These are phyloP conservation scores for Lachnellula hyalina DNA, from an alignment of 2,329 filamentous ascomycete genomes.

Conservation along the genomic window DNA sequence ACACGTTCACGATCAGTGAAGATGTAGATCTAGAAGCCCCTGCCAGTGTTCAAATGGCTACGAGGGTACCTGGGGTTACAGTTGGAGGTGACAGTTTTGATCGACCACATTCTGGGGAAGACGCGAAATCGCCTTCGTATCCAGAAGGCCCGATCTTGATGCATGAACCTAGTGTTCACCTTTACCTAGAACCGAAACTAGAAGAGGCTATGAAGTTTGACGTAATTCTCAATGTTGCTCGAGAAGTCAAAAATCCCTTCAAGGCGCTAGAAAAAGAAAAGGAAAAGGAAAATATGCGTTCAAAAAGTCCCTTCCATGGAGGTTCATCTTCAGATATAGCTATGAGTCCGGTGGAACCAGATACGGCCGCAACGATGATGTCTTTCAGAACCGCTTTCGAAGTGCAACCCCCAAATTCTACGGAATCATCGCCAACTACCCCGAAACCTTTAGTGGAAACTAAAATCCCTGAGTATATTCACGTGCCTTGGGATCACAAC, in stretches of 20 bases:
- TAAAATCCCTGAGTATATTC: conserved; percentile 72
- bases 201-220: conserved; percentile 75
- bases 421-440: conserved; percentile 44
- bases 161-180: conserved; percentile 69
- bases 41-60: conserved; percentile 58
- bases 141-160: conserved; percentile 78
- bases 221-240: conserved; percentile 78
- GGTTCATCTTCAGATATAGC: conserved; percentile 25
- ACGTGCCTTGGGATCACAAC: conserved; percentile 85
- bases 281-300: conserved; percentile 18
- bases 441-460: conserved; percentile 45
- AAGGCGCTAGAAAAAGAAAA: conserved; percentile 33
- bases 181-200: conserved; percentile 74
- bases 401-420: conserved; percentile 37
- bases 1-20: conserved; percentile 29
- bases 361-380: conserved; percentile 52
- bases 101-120: conserved; percentile 69
- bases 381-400: conserved; percentile 60
- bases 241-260: conserved; percentile 76
- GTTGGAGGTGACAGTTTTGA: conserved; percentile 57
- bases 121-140: conserved; percentile 77
- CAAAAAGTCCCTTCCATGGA: conserved; percentile 27
- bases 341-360: conserved; percentile 24
- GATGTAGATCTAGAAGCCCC: conserved; percentile 41
- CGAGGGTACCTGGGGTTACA: conserved; percentile 40